Evolutionary conservation across 2,329 filamentous ascomycete genomes (phyloP), one percentile per base, ranked within the genome.

Genomic region (Geosmithia putterillii): DNA sequence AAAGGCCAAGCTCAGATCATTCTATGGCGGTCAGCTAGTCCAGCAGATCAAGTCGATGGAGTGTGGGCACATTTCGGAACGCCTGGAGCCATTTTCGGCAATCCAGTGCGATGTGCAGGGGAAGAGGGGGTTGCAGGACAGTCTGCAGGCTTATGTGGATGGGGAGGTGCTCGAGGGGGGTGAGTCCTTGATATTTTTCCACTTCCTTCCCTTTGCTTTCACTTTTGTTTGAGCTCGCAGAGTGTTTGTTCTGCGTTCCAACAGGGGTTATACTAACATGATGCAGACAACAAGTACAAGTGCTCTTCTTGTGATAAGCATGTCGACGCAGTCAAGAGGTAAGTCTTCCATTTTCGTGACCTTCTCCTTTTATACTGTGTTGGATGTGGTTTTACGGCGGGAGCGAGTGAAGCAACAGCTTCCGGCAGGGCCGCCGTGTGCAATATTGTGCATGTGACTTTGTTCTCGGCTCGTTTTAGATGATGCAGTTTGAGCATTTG

Each of bases 21-120:
- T 96, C 54, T 98, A 92, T 55, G 88, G 89, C 0, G 92, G 92
- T 4, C 84, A 90, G 51, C 74, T 95, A 32, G 85, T 96, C 22
- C 89, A 95, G 49, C 92, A 98, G 62, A 86, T 96, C 52, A 92
- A 90, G 60, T 95, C 89, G 1, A 90, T 90, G 54, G 88, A 95
- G 59, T 98, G 92, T 54, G 71, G 85, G 42, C 92, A 98, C 60
- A 84, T 98, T 5, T 98, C 92, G 0, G 89, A 95, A 57, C 74
- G 84, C 15, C 71, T 87, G 2, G 92, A 98, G 58, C 81, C 86
- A 0, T 96, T 96, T 58, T 94, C 88, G 14, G 89, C 90, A 5
- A 88, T 98, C 44, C 89, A 95, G 53, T 94, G 92, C 57, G 89
- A 95, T 52, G 94, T 98, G 55, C 94, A 95, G 59, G 90, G 90